phyloP scores from a whole-genome alignment of 2,329 filamentous ascomycete genomes.

The Trichoderma sp. region DNA sequence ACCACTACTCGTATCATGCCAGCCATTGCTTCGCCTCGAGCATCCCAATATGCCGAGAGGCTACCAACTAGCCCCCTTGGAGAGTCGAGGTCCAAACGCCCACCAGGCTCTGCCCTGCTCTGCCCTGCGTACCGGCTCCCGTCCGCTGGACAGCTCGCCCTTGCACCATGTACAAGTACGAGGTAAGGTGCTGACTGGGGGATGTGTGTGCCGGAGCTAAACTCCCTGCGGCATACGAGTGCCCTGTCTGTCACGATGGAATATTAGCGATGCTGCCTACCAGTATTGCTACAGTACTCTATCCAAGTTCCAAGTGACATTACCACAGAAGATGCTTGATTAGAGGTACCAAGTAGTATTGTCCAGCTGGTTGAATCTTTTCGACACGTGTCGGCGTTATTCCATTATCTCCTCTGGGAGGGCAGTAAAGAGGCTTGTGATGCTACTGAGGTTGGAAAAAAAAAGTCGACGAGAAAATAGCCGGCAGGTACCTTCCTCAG shows the following conservation, averaged over 20 bases:
- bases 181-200: conserved; percentile 11
- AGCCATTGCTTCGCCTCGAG: background rate
- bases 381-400: background rate
- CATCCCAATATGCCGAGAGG: background rate
- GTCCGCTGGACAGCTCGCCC: background rate
- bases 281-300: background rate
- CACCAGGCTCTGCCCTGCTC: background rate
- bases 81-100: background rate
- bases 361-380: background rate
- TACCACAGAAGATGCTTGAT: background rate
- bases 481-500: background rate
- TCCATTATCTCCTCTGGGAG: background rate
- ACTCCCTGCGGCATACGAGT: background rate
- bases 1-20: background rate
- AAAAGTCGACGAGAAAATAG: too few species aligned
- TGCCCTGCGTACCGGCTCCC: background rate
- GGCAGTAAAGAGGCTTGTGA: background rate
- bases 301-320: background rate
- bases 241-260: background rate
- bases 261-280: background rate
- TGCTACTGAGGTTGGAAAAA: background rate
- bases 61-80: background rate
- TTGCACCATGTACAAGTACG: background rate
- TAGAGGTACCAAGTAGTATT: too few species aligned
- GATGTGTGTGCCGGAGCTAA: conserved; percentile 9